Percentiles rank a stretch among this genome's conserved stretches.
phyloP scores from a whole-genome alignment of 805 yeast genomes.

The Nakazawaea wickerhamii region DNA sequence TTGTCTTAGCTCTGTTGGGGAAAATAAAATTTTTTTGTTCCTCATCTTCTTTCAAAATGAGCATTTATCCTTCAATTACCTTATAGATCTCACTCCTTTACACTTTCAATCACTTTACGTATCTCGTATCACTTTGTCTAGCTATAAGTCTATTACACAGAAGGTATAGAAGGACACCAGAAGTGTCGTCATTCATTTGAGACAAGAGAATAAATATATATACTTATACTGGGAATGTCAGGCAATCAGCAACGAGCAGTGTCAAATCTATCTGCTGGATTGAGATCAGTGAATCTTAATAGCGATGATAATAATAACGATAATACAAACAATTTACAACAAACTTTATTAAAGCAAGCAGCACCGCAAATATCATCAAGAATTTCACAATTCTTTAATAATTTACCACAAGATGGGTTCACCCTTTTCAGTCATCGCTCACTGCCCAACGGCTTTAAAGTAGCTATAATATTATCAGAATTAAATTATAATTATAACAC shows the following conservation, averaged over 20 bases:
- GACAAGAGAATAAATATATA: too few species aligned
- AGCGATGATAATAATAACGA: slow-evolving; percentile 17
- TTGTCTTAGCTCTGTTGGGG: too few species aligned
- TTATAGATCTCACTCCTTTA: too few species aligned
- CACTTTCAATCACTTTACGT: too few species aligned
- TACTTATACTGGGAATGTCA: not conserved
- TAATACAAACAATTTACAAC: slow-evolving; percentile 11
- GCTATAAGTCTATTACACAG: too few species aligned
- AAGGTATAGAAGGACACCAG: too few species aligned
- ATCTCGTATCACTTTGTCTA: too few species aligned
- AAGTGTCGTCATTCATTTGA: too few species aligned
- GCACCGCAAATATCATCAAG: slow-evolving; percentile 19
- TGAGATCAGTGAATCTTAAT: slow-evolving; percentile 35
- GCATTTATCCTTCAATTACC: too few species aligned
- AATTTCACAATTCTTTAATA: slow-evolving; percentile 50
- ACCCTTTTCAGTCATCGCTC: slow-evolving; percentile 79
- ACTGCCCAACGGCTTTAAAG: slow-evolving; percentile 95
- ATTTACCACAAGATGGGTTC: slow-evolving; percentile 76
- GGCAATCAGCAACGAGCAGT: slow-evolving; percentile 22
- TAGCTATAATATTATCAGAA: slow-evolving; percentile 84
- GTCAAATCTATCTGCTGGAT: slow-evolving; percentile 41
- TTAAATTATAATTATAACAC: slow-evolving; percentile 75
- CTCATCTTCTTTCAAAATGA: too few species aligned
- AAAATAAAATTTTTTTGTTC: not conserved
- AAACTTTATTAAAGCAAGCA: slow-evolving; percentile 12